Evolutionary conservation across 1,284 basidiomycete genomes (phyloP), one percentile per base, ranked within the genome.

Genomic region (Ustilago crameri): DNA sequence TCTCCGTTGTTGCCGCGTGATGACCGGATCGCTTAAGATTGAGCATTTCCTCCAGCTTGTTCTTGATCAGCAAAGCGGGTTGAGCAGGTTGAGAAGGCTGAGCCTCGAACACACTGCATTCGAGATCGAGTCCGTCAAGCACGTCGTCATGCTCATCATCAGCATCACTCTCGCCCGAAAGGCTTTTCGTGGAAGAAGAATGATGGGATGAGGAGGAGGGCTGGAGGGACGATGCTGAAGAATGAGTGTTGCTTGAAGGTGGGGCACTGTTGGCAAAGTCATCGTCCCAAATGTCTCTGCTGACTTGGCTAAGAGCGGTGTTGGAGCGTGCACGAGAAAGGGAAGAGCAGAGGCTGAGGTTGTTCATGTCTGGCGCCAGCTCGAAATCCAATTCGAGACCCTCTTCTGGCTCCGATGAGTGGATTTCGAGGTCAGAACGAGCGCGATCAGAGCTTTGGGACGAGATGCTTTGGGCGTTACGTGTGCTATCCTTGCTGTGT

Each of bases 101-200:
- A 9, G 38, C 35, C 17, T 60, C 72, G 24, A 78, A 78, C 38
- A 76, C 51, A 58, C 72, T 73, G 26, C 67, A 68, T 41, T 60
- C 57, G 22, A 76, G 41, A 12, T 68, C 71, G n/a, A 76, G 52
- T 30, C 74, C 74, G 15, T 73, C 72, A 8, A 75, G 54, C 27
- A 74, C 26, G 15, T 70, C 66, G n/a, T 78, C 76, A 38, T 70
- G 67, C 47, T 75, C 74, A 20, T 76, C 76, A 30, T 78, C 76
- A 1, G 60, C 70, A 35, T 76, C 75, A 43, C 72, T 75, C 38
- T 72, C 69, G 34, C 61, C 57, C 5, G 67, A 65, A 18, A 64
- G 9, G 35, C 58, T 57, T 17, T 64, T 70, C 10, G 17, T 32
- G 7, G 58, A 64, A 23, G 61, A n/a, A 4, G 57, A 35, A 23